These are phyloP conservation scores for Globisporangium alternatum DNA, from an alignment of 352 stramenopile species.

Conservation along the genomic window DNA sequence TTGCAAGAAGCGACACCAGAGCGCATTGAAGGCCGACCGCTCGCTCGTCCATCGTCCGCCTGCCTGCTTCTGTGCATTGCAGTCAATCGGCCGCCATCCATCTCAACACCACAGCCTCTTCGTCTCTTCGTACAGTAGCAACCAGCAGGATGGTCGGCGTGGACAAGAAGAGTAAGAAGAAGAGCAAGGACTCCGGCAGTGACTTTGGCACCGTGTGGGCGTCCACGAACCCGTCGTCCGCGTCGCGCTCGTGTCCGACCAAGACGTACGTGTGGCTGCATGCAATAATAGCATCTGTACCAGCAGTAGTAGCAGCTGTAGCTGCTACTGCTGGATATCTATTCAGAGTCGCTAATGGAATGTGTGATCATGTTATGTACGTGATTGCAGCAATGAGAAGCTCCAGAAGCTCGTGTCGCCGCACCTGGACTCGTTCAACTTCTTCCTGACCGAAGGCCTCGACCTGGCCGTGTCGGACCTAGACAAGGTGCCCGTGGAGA, in stretches of 20 bases:
- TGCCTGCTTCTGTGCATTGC: not conserved
- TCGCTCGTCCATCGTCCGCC: not conserved
- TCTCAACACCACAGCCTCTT: too few species aligned
- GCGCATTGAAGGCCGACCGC: not conserved
- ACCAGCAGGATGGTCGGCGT: constrained; percentile 20
- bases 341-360: not conserved
- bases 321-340: not conserved
- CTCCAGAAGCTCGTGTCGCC: constrained; percentile 91
- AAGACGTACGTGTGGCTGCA: constrained; percentile 45
- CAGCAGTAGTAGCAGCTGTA: not conserved
- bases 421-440: constrained; percentile 99
- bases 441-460: constrained; percentile 95
- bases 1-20: constrained; percentile 5
- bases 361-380: not conserved
- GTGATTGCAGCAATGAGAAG: constrained; percentile 60
- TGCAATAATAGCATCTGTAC: not conserved
- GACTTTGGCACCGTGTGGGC: constrained; percentile 69
- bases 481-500: constrained; percentile 84
- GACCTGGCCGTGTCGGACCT: constrained; percentile 92
- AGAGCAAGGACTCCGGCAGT: constrained; percentile 26
- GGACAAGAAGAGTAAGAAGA: constrained; percentile 54
- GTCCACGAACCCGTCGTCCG: constrained; percentile 78
- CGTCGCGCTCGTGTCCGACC: constrained; percentile 63
- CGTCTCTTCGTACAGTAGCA: not conserved
- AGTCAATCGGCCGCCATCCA: constrained; percentile 1